These are phyloP conservation scores for Iberis pinnata DNA, from an alignment of 345 rosid species.

Conservation along the genomic window DNA sequence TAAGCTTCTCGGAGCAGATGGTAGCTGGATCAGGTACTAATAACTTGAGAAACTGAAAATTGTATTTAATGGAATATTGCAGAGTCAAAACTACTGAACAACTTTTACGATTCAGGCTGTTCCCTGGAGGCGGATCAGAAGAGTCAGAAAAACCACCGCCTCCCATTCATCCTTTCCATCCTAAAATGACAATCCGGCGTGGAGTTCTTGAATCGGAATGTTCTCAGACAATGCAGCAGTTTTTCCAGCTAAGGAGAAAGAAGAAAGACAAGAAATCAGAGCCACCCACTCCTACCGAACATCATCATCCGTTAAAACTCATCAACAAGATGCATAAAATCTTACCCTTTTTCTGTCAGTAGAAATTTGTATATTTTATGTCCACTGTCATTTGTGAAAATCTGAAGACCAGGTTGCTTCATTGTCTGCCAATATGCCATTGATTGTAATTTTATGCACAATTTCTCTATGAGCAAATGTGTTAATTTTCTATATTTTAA, in stretches of 20 bases:
- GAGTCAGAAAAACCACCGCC: conserved; percentile 55
- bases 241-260: conserved; percentile 85
- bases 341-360: conserved; percentile 70
- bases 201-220: conserved; percentile 77
- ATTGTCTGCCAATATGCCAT: conserved; percentile 11
- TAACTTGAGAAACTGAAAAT: conserved; percentile 9
- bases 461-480: too few species aligned
- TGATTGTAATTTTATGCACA: conserved; percentile 13
- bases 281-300: conserved; percentile 40
- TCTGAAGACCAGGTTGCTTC: conserved; percentile 16
- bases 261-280: conserved; percentile 52
- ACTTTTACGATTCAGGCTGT: conserved; percentile 45
- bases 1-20: conserved; percentile 97
- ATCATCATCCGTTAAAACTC: conserved; percentile 65
- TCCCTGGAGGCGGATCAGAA: conserved; percentile 49
- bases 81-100: conserved; percentile 2
- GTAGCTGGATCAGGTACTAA: conserved; percentile 85
- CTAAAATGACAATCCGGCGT: conserved; percentile 73
- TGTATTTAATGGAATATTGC: neutral
- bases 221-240: conserved; percentile 78
- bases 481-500: too few species aligned
- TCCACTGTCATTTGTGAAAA: conserved; percentile 3
- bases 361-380: conserved; percentile 6
- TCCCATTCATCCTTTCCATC: conserved; percentile 90
- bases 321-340: conserved; percentile 67